These are phyloP conservation scores for Theileria annulata DNA, from an alignment of 169 alveolate species.

Conservation along the genomic window DNA sequence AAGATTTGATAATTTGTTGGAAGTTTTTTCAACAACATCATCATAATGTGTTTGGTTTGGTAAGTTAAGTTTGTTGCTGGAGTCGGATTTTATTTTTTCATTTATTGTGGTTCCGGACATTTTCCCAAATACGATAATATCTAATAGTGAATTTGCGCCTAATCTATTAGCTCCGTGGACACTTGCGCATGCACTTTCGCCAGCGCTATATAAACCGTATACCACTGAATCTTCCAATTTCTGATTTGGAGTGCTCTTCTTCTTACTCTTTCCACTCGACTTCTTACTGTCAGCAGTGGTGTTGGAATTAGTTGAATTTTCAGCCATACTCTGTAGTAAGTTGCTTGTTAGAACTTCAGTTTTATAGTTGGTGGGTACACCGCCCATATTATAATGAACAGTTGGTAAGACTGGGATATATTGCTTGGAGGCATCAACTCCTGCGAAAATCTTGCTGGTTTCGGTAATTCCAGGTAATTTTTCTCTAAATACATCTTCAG, in stretches of 20 bases:
- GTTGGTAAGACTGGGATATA: conserved; percentile 97
- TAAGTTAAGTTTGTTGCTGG: conserved; percentile 5
- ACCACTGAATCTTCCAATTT: conserved; percentile 77
- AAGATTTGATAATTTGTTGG: conserved; percentile 56
- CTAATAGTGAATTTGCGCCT: conserved; percentile 97
- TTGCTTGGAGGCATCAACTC: conserved; percentile 92
- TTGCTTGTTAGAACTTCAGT: conserved; percentile 85
- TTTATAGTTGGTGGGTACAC: conserved; percentile 96
- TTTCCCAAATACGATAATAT: conserved; percentile 95
- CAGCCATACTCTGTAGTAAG: not conserved
- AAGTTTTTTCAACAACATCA: conserved; percentile 81
- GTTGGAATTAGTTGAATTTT: not conserved
- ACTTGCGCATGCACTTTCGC: conserved; percentile 98
- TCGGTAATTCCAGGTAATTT: conserved; percentile 96
- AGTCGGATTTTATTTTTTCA: conserved; percentile 48
- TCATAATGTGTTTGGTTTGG: not conserved
- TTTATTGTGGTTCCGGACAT: conserved; percentile 91
- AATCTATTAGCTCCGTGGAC: conserved; percentile 99
- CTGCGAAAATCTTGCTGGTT: conserved; percentile 96
- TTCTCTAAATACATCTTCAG: conserved; percentile 90
- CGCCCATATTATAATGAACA: conserved; percentile 99
- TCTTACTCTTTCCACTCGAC: conserved; percentile 17
- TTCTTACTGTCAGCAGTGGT: not conserved
- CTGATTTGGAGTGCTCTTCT: conserved; percentile 39
- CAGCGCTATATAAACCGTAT: conserved; percentile 92